Conservation (phyloP, 1,284 basidiomycete species). For the Cryptococcus sp. region DNA sequence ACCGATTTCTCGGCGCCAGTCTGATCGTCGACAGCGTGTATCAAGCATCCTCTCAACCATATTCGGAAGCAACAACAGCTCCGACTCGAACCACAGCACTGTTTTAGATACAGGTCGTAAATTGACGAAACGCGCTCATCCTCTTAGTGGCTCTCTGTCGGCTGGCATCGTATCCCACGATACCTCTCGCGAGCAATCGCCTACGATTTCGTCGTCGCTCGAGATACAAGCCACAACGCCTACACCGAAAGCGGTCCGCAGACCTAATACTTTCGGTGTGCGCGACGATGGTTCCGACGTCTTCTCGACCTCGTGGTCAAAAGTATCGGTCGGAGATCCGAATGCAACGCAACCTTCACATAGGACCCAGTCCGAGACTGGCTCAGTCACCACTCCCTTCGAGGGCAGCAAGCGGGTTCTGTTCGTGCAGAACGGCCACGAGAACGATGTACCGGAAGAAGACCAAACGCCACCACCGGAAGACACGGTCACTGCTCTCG, state of each 20-base stretch:
- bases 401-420: constrained; percentile 17
- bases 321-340: neutral
- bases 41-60: constrained; percentile 21
- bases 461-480: neutral
- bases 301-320: neutral
- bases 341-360: constrained; percentile 1
- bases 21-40: constrained; percentile 11
- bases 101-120: constrained; percentile 6
- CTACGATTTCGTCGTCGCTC: neutral
- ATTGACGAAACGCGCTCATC: constrained; percentile 7
- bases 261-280: constrained; percentile 37
- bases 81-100: constrained; percentile 1
- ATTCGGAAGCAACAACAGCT: constrained; percentile 8
- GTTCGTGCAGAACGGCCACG: constrained; percentile 27
- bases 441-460: constrained; percentile 1
- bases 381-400: constrained; percentile 15
- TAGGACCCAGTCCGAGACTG: constrained; percentile 9
- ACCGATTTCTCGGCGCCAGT: neutral
- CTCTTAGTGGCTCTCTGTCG: neutral
- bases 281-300: constrained; percentile 36
- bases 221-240: constrained; percentile 2
- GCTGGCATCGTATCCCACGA: neutral
- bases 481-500: neutral
- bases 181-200: constrained; percentile 4
- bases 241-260: constrained; percentile 23